A percentile compares a stretch with the other conserved stretches of the same genome.
phyloP scores from a whole-genome alignment of 768 basidiomycete species.

The Boletus pseudo-olivaceus region DNA sequence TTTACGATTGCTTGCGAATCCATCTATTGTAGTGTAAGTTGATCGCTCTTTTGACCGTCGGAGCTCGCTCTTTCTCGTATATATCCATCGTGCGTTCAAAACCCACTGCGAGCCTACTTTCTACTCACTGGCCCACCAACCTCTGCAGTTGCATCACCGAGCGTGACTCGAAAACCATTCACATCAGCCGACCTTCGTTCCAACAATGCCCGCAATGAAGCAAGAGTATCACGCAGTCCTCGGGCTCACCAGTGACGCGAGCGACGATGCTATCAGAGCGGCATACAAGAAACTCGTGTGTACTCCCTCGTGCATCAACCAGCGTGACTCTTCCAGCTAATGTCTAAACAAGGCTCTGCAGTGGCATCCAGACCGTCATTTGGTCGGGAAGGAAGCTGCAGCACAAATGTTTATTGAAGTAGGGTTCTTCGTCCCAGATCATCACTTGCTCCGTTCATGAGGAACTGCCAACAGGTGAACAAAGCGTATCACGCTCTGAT shows the following conservation, averaged over 20 bases:
- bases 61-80: slow-evolving; percentile 26
- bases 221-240: slow-evolving; percentile 40
- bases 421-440: slow-evolving; percentile 13
- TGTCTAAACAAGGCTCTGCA: slow-evolving; percentile 44
- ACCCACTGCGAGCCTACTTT: slow-evolving; percentile 4
- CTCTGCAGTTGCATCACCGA: slow-evolving; percentile 6
- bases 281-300: slow-evolving; percentile 63
- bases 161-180: slow-evolving; percentile 11
- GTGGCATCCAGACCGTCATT: slow-evolving; percentile 68
- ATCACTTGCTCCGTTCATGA: background rate
- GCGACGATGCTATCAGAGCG: slow-evolving; percentile 49
- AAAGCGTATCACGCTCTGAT: slow-evolving; percentile 54
- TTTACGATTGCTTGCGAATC: slow-evolving; percentile 26
- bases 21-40: slow-evolving; percentile 14
- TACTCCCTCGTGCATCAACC: slow-evolving; percentile 18
- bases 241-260: slow-evolving; percentile 43
- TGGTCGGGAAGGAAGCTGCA: slow-evolving; percentile 47
- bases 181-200: slow-evolving; percentile 11
- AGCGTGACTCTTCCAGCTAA: slow-evolving; percentile 20
- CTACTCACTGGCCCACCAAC: slow-evolving; percentile 6
- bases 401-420: slow-evolving; percentile 60
- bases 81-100: slow-evolving; percentile 20
- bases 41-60: slow-evolving; percentile 24
- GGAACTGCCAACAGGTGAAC: slow-evolving; percentile 39
- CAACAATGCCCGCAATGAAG: slow-evolving; percentile 29